These are phyloP conservation scores for Purshia tridentata DNA, from an alignment of 306 rosid genomes.

Conservation along the genomic window DNA sequence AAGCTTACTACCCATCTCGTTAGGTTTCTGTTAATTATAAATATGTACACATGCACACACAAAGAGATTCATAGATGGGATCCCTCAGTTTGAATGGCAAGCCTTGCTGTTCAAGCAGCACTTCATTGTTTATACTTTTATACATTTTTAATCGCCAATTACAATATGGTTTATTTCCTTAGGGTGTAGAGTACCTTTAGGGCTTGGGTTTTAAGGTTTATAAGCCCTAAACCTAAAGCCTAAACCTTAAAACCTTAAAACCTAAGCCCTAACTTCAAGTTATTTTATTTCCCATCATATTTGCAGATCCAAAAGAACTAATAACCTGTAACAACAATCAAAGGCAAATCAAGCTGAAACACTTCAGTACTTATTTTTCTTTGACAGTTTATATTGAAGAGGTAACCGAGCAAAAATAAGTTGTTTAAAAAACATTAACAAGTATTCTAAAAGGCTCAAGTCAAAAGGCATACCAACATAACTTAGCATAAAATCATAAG, in stretches of 20 bases:
- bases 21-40: background rate
- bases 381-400: too few relatives aligned
- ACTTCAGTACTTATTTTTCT: background rate
- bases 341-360: background rate
- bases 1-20: background rate
- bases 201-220: background rate
- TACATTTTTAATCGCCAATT: background rate
- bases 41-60: too few relatives aligned
- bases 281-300: background rate
- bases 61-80: too few relatives aligned
- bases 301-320: background rate
- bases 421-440: slow-evolving; percentile 4
- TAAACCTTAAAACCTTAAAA: background rate
- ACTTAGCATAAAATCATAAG: slow-evolving; percentile 94
- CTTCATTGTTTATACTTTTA: too few relatives aligned
- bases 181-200: background rate
- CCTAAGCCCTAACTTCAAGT: background rate
- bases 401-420: background rate
- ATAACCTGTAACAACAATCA: background rate
- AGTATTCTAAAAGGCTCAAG: slow-evolving; percentile 10
- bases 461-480: slow-evolving; percentile 66
- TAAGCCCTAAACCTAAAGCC: background rate
- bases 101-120: too few relatives aligned
- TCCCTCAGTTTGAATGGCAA: too few relatives aligned
- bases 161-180: background rate